Evolutionary conservation across 306 rosid genomes (phyloP), one percentile per base, ranked within the genome.

Genomic region (Betula pendula): DNA sequence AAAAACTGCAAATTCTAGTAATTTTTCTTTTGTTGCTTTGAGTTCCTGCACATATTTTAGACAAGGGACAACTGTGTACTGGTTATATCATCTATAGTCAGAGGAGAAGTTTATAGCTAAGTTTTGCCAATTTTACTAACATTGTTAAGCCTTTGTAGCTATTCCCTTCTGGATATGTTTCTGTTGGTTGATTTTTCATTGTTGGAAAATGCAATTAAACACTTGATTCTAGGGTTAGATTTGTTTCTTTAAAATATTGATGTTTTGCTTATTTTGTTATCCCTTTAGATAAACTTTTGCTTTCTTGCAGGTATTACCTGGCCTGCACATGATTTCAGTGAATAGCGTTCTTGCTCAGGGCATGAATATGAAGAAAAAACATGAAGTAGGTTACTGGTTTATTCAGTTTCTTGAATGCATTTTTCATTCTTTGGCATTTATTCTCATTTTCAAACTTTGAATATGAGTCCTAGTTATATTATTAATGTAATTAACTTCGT

Each of bases 321-420:
- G 89, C 38, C 35, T 87, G 76, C 77, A 63, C 81, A 69, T 78
- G 75, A 75, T 85, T 85, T 78, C 92, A 16, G 88, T 94, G 65
- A 87, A 83, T 78, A 81, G 84, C 19, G 93, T 95, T 85, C 91
- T 95, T 81, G 68, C 93, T 14, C 97, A 87, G 66, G 98, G 98
- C 81, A 92, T 92, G 98, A 92, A 92, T 84, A 66, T 25, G 22
- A 95, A 95, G 90, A 95, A 95, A 80, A 90, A 75, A 68, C 97
- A 92, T 72, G 97, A 92, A 83, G 97, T 90, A 75, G 73, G 94
- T 81, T 22, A 44, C n/a, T 75, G 66, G 17, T 48, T 78, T 70
- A 71, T 77, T 68, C 31, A 62, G 59, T 77, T 62, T 58, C 74
- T 48, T 70, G 49, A 38, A 50, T 80, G 10, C 68, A 25, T 68